Conservation (phyloP, 179 eudicot genomes). For the Silene coronaria region DNA sequence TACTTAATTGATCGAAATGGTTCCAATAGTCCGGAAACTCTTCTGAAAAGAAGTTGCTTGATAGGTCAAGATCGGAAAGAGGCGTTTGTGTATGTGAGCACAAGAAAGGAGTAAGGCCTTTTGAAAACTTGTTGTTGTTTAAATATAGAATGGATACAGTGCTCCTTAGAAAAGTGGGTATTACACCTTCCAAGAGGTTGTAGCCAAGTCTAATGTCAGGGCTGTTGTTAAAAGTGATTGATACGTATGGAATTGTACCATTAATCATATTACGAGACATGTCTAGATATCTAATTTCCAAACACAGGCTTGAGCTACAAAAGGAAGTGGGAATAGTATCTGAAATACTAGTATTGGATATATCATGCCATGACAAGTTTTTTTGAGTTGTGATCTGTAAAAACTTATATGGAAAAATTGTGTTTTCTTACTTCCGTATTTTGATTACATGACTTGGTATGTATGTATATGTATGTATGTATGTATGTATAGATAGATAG, state of each 20-base stretch:
- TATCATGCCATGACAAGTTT: background rate
- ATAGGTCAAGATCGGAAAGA: conserved; percentile 23
- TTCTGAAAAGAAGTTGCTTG: conserved; percentile 28
- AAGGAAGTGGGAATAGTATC: conserved; percentile 23
- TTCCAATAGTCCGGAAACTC: conserved; percentile 14
- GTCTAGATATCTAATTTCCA: background rate
- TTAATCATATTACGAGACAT: conserved; percentile 26
- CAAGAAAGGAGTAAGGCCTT: conserved; percentile 9
- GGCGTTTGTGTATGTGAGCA: background rate
- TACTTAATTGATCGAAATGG: background rate
- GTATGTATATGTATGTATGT: too few species aligned
- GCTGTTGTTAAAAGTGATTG: background rate
- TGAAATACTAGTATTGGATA: conserved; percentile 23
- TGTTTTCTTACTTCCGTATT: too few species aligned
- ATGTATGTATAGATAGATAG: too few species aligned
- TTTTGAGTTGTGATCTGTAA: conserved; percentile 25
- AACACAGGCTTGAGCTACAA: conserved; percentile 18
- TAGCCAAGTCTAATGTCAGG: background rate
- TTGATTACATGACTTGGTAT: too few species aligned
- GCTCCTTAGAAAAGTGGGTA: conserved; percentile 14
- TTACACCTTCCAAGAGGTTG: conserved; percentile 10
- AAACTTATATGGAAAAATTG: too few species aligned
- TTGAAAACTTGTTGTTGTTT: conserved; percentile 25
- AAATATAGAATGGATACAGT: conserved; percentile 3
- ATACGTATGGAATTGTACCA: conserved; percentile 21